Conservation (phyloP, 2,329 filamentous ascomycete genomes). For the Sclerotinia trifoliorum region DNA sequence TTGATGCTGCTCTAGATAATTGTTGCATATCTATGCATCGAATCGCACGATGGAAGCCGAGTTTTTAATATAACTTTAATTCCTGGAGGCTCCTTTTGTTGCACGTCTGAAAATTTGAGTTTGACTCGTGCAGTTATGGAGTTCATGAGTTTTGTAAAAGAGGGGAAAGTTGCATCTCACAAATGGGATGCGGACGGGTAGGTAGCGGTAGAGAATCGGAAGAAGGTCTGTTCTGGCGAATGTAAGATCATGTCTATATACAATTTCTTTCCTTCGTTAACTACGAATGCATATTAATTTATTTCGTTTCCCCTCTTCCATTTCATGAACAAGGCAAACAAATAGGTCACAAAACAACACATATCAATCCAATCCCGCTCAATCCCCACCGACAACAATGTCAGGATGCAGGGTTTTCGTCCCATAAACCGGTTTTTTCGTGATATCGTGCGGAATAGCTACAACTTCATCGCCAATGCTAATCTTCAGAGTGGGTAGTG, state of each 20-base stretch:
- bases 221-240: not conserved
- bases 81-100: not conserved
- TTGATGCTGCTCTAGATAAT: not conserved
- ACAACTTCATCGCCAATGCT: slow-evolving; percentile 31
- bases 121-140: not conserved
- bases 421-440: slow-evolving; percentile 32
- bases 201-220: not conserved
- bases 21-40: not conserved
- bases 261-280: not conserved
- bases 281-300: not conserved
- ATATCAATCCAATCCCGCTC: not conserved
- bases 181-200: not conserved
- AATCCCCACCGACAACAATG: slow-evolving; percentile 18
- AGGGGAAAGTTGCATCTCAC: not conserved
- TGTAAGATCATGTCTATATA: not conserved
- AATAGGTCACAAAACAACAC: not conserved
- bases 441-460: slow-evolving; percentile 25
- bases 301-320: no score
- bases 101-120: not conserved
- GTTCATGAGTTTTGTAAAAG: not conserved
- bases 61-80: slow-evolving; percentile 1
- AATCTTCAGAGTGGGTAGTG: slow-evolving; percentile 29
- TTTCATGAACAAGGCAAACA: not conserved
- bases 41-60: not conserved
- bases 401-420: slow-evolving; percentile 30